A percentile compares a stretch with the other conserved stretches of the same genome.
phyloP scores from a whole-genome alignment of 2,329 filamentous ascomycete genomes.

The Orbilia quercus region DNA sequence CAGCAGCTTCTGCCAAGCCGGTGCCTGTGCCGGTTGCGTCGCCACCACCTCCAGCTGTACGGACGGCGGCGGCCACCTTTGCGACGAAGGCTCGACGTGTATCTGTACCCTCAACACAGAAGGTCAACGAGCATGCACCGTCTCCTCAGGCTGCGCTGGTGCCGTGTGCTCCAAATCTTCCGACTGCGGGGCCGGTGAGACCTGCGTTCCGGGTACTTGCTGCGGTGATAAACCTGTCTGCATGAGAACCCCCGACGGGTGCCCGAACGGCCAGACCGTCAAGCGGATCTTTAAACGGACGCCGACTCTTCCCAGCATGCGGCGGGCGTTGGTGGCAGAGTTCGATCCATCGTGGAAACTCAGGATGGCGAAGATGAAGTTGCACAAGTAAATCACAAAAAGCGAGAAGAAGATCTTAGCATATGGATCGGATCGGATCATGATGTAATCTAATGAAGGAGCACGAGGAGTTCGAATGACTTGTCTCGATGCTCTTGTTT shows the following conservation, averaged over 20 bases:
- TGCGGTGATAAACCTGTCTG: slow-evolving; percentile 36
- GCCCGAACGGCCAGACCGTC: slow-evolving; percentile 31
- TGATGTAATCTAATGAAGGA: slow-evolving; percentile 36
- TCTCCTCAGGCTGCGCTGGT: slow-evolving; percentile 24
- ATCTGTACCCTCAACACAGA: slow-evolving; percentile 38
- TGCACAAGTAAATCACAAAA: background rate
- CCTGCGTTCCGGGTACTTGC: slow-evolving; percentile 40
- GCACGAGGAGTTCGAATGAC: background rate
- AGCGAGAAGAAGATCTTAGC: background rate
- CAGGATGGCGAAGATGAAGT: slow-evolving; percentile 17
- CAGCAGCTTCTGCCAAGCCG: slow-evolving; percentile 25
- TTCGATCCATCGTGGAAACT: slow-evolving; percentile 37
- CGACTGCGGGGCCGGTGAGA: slow-evolving; percentile 20
- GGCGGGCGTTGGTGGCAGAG: slow-evolving; percentile 24
- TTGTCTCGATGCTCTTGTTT: background rate
- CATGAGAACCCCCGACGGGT: slow-evolving; percentile 36
- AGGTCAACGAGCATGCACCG: slow-evolving; percentile 32
- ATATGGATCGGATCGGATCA: background rate
- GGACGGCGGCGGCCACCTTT: slow-evolving; percentile 26
- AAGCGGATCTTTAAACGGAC: slow-evolving; percentile 28
- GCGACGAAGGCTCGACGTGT: slow-evolving; percentile 38
- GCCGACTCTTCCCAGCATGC: slow-evolving; percentile 8
- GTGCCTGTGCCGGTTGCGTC: slow-evolving; percentile 40
- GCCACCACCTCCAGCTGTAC: slow-evolving; percentile 20
- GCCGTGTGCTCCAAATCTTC: slow-evolving; percentile 12